Evolutionary conservation across 257 asterid species (phyloP), one percentile per base, ranked within the genome.

Genomic region (Solanum lycopersicoides): DNA sequence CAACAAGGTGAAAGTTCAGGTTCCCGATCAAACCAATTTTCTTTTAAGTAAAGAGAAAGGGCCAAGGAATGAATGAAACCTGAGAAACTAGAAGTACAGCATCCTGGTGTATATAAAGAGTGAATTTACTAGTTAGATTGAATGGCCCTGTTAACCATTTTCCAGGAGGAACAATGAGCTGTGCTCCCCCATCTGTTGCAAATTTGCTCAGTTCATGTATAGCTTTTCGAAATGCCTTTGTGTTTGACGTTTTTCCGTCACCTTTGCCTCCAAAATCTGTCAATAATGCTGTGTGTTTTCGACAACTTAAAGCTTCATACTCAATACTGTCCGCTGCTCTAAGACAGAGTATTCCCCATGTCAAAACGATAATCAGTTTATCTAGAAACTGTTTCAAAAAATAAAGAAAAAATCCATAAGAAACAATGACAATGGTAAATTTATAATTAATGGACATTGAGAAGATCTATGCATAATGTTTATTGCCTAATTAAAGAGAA

Each of bases 131-230:
- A n/a, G 88, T 89, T 69, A 95, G 97, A 66, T 63, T 82, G 66
- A 95, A 93, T 0, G 94, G 91, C 23, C 96, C 96, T 12, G 96
- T 95, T 14, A 95, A 92, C 97, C 97, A 95, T 89, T 88, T 91
- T 28, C 97, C 98, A 2, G 97, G 93, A 5, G 97, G 97, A 6
- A 95, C 94, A 83, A 92, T 72, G 21, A 95, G 96, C 76, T 44
- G 89, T 2, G 95, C 95, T 9, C 88, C 88, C 63, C 83, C 83
- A 59, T 86, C 88, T 13, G 63, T 11, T 68, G 39, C 88, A 66
- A 25, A 44, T 69, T 47, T 44, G 39, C 88, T 72, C 45, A 86
- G 42, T 34, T 47, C 66, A 34, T 16, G 7, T 28, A 71, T 32
- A 11, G 88, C 88, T 18, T 18, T 71, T 13, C 68, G 12, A 45